phyloP scores from a whole-genome alignment of 257 asterid species.

The Solanum neorickii region DNA sequence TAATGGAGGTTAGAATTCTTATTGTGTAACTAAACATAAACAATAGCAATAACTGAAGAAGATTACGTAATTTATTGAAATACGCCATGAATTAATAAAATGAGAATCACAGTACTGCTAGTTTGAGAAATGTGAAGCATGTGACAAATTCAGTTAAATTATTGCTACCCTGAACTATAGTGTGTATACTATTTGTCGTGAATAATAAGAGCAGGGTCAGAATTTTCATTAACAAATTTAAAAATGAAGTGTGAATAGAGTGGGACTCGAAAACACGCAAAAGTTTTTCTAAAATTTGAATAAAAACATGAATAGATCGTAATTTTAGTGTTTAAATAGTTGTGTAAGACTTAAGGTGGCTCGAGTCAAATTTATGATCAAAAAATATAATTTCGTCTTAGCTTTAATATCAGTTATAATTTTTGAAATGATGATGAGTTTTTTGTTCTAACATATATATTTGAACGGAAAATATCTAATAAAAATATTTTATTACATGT shows the following conservation, averaged over 20 bases:
- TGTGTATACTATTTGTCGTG: background rate
- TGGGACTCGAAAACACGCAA: too few relatives aligned
- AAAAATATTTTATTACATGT: too few relatives aligned
- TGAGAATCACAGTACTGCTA: background rate
- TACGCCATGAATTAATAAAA: background rate
- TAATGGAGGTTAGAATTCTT: background rate
- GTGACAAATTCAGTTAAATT: background rate
- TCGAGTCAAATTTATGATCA: background rate
- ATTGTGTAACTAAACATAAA: background rate
- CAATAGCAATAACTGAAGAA: background rate
- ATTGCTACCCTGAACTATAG: background rate
- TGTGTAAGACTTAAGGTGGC: background rate
- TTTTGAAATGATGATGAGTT: fast-evolving
- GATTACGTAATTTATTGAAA: background rate
- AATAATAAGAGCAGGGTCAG: fast-evolving
- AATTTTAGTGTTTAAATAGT: background rate
- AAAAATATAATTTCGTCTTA: too few relatives aligned
- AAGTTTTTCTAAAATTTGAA: background rate
- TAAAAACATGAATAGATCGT: background rate
- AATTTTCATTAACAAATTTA: too few relatives aligned
- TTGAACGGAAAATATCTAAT: fast-evolving
- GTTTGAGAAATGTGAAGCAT: background rate
- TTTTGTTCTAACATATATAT: background rate
- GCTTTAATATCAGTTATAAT: fast-evolving
- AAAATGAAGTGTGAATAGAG: background rate